Conservation (phyloP, 148 eudicot species). For the Fagopyrum tataricum region DNA sequence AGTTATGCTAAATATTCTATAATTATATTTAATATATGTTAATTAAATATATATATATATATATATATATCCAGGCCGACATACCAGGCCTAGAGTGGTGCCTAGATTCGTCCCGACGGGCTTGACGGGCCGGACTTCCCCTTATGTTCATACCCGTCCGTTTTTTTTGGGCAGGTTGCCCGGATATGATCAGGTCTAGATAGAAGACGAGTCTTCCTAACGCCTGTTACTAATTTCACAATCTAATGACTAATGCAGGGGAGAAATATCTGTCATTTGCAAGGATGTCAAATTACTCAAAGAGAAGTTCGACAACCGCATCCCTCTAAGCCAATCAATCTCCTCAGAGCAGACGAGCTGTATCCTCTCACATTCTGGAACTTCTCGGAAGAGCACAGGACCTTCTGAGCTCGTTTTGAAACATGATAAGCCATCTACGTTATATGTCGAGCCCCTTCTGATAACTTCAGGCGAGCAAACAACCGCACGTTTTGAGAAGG, state of each 20-base stretch:
- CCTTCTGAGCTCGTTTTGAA: conserved; percentile 26
- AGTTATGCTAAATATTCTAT: too few relatives aligned
- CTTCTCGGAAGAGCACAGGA: conserved; percentile 29
- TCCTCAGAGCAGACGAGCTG: conserved; percentile 46
- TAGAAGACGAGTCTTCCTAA: not conserved
- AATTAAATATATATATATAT: too few relatives aligned
- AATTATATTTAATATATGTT: too few relatives aligned
- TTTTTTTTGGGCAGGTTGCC: too few relatives aligned
- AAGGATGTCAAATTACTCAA: conserved; percentile 65
- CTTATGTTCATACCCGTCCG: too few relatives aligned
- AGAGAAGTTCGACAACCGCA: conserved; percentile 51
- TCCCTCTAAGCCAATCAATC: conserved; percentile 46
- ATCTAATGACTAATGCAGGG: conserved; percentile 41
- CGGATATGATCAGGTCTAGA: too few relatives aligned
- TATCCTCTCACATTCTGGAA: conserved; percentile 49
- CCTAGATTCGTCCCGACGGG: too few relatives aligned
- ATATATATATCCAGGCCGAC: too few relatives aligned
- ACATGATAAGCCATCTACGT: not conserved
- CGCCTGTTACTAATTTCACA: not conserved
- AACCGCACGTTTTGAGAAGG: not conserved
- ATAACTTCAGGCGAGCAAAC: not conserved
- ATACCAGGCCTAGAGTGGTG: too few relatives aligned
- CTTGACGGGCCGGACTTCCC: too few relatives aligned
- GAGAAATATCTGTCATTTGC: conserved; percentile 77
- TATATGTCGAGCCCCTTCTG: not conserved